Conservation (phyloP, 2,329 filamentous ascomycete genomes). For the Colletotrichum scovillei region DNA sequence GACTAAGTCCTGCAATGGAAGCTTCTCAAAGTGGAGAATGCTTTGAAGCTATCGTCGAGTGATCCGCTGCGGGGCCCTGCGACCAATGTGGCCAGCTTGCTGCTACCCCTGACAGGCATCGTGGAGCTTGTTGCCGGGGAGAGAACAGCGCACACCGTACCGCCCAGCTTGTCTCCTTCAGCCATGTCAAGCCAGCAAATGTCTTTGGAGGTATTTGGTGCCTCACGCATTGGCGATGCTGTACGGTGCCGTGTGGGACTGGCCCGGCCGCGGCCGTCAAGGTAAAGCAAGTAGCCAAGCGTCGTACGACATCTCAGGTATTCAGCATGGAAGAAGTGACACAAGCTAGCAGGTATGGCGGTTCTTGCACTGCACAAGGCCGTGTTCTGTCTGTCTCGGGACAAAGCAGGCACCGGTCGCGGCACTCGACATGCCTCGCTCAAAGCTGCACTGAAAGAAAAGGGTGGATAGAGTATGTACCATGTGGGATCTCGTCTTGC, state of each 20-base stretch:
- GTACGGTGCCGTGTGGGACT: background rate
- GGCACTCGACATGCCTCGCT: background rate
- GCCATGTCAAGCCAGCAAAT: background rate
- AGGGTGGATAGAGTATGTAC: slow-evolving; percentile 62
- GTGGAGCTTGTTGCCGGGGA: background rate
- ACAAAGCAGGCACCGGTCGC: background rate
- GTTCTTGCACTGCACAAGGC: background rate
- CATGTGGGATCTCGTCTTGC: slow-evolving; percentile 88
- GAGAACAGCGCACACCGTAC: background rate
- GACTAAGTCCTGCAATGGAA: background rate
- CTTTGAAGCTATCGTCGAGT: background rate
- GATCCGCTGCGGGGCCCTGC: background rate
- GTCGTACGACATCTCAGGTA: background rate
- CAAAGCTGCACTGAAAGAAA: background rate
- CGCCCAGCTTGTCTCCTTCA: background rate
- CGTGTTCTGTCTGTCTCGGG: background rate
- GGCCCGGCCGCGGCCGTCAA: background rate
- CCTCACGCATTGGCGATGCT: background rate
- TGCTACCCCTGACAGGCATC: background rate
- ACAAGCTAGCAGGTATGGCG: background rate
- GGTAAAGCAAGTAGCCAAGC: background rate
- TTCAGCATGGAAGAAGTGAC: background rate
- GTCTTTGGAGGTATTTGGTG: background rate
- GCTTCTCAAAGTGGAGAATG: background rate
- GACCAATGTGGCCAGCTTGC: background rate